Percentiles rank a stretch among this genome's conserved stretches.
phyloP scores from a whole-genome alignment of 1,284 basidiomycete genomes.

The Irpex lacteus region DNA sequence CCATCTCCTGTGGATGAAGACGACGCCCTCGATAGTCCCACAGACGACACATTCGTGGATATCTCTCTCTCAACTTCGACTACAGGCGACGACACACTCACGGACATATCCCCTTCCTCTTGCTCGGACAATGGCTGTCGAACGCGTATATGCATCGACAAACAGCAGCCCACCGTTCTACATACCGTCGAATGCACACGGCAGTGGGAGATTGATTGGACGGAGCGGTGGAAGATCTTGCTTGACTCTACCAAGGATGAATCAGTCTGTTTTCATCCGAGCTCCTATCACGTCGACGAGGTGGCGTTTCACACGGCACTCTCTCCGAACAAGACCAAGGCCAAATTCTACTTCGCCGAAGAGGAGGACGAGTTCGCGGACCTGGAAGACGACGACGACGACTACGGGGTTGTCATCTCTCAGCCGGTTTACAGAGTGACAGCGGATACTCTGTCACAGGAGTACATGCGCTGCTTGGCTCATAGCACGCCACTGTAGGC shows the following conservation, averaged over 20 bases:
- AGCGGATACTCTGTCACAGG: slow-evolving; percentile 7
- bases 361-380: slow-evolving; percentile 13
- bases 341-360: slow-evolving; percentile 11
- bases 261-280: neutral
- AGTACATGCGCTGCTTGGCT: slow-evolving; percentile 4
- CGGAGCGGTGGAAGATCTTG: slow-evolving; percentile 28
- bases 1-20: slow-evolving; percentile 1
- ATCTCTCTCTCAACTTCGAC: slow-evolving; percentile 4
- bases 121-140: slow-evolving; percentile 7
- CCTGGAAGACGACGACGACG: slow-evolving; percentile 10
- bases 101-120: slow-evolving; percentile 14
- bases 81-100: slow-evolving; percentile 22
- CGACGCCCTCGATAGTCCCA: slow-evolving; percentile 7
- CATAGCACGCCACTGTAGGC: neutral
- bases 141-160: neutral
- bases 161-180: neutral
- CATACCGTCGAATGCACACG: slow-evolving; percentile 6
- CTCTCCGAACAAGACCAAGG: neutral
- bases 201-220: slow-evolving; percentile 24
- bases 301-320: slow-evolving; percentile 4
- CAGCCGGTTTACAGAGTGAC: slow-evolving; percentile 1
- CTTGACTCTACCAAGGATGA: slow-evolving; percentile 12
- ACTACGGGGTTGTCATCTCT: slow-evolving; percentile 9
- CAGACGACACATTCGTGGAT: slow-evolving; percentile 5
- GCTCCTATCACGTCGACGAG: slow-evolving; percentile 8